Percentiles rank a stretch among this genome's conserved stretches.
Evolutionary conservation across 768 basidiomycete genomes (phyloP).

Genomic region (Mycena vitilis): DNA sequence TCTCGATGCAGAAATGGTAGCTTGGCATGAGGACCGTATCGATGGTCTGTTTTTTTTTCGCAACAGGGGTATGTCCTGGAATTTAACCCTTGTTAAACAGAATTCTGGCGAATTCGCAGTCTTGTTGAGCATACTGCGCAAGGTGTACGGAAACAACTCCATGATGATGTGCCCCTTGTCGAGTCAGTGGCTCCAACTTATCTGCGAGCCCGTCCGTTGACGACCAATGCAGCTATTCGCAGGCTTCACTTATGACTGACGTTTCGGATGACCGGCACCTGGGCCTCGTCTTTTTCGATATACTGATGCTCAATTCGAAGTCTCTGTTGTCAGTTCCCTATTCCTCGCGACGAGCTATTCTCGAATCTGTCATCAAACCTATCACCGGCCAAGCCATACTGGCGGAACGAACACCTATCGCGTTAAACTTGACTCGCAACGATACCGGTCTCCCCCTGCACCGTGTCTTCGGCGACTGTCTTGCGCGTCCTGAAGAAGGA

Average conservation of each 20-base stretch:
- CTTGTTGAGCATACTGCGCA: conserved; percentile 71
- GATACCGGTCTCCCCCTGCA: conserved; percentile 44
- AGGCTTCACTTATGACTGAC: conserved; percentile 48
- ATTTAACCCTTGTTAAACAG: conserved; percentile 47
- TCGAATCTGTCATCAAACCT: conserved; percentile 67
- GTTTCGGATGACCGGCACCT: conserved; percentile 63
- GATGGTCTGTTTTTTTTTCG: conserved; percentile 68
- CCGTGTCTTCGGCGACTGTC: conserved; percentile 60
- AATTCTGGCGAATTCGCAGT: conserved; percentile 80
- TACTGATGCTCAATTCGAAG: conserved; percentile 74
- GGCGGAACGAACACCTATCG: conserved; percentile 64
- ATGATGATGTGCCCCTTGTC: conserved; percentile 12
- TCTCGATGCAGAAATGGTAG: conserved; percentile 91
- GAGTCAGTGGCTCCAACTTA: conserved; percentile 3
- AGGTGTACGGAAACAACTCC: conserved; percentile 47
- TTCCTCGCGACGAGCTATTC: conserved; percentile 63
- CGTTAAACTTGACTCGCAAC: conserved; percentile 44
- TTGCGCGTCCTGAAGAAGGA: conserved; percentile 72
- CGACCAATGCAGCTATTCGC: conserved; percentile 41
- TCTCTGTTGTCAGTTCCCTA: conserved; percentile 71
- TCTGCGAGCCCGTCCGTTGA: conserved; percentile 16
- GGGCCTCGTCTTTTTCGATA: conserved; percentile 89
- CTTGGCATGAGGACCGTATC: conserved; percentile 74
- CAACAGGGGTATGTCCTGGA: conserved; percentile 1
- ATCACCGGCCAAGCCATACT: conserved; percentile 75